phyloP scores from a whole-genome alignment of 2,329 filamentous ascomycete species.

The Pyricularia sp. region DNA sequence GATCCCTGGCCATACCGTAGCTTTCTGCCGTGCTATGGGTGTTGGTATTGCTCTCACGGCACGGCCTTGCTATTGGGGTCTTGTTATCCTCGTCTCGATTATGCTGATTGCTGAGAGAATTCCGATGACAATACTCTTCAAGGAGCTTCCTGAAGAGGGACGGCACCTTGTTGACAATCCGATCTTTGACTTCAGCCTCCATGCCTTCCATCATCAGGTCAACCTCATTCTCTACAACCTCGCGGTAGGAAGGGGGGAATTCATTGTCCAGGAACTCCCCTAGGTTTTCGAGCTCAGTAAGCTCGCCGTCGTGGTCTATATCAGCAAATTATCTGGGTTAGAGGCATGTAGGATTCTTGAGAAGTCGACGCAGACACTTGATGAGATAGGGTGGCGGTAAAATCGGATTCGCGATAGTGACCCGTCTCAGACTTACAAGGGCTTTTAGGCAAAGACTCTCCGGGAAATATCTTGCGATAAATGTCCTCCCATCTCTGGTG shows the following conservation, averaged over 20 bases:
- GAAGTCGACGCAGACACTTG: not conserved
- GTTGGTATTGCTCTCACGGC: not conserved
- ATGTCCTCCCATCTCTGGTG: slow-evolving; percentile 16
- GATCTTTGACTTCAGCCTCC: not conserved
- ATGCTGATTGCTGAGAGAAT: not conserved
- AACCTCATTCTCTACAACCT: not conserved
- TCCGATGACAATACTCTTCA: not conserved
- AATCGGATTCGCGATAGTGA: not conserved
- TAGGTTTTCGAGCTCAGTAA: not conserved
- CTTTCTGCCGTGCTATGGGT: not conserved
- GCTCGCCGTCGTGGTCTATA: not conserved
- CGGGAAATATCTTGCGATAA: slow-evolving; percentile 15
- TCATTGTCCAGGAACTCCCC: not conserved
- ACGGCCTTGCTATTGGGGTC: not conserved
- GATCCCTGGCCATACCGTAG: not conserved
- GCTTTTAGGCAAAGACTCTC: slow-evolving; percentile 9
- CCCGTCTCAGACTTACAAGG: not conserved
- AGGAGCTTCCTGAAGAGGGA: not conserved
- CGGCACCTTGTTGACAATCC: not conserved
- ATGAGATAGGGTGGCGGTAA: not conserved
- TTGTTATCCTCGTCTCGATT: not conserved
- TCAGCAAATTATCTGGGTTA: not conserved
- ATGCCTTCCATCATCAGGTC: not conserved
- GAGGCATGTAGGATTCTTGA: not conserved
- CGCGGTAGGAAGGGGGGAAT: not conserved